phyloP scores from a whole-genome alignment of 441 rosid genomes.

The Pelargonium fulgidum region DNA sequence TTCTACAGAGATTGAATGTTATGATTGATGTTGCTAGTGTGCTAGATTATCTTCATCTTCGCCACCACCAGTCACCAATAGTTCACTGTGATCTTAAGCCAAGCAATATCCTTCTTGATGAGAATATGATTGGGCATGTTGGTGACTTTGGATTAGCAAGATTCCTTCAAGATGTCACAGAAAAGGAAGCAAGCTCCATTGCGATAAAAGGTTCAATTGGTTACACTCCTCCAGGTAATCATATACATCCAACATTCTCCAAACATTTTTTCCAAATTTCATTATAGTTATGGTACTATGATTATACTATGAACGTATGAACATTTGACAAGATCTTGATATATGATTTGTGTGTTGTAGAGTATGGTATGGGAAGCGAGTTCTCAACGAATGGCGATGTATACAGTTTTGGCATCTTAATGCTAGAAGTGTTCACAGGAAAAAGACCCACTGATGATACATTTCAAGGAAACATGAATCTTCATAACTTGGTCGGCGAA shows the following conservation, averaged over 20 bases:
- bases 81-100: conserved; percentile 21
- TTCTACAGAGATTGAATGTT: conserved; percentile 11
- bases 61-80: background rate
- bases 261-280: no score
- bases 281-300: no score
- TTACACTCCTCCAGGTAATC: background rate
- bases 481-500: background rate
- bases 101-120: conserved; percentile 12
- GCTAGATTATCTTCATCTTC: conserved; percentile 12
- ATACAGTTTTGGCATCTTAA: background rate
- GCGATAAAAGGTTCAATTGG: background rate
- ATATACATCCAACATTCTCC: no score
- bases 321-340: no score
- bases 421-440: background rate
- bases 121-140: conserved; percentile 10
- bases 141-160: conserved; percentile 18
- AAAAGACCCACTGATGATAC: background rate
- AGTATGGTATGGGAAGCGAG: conserved; percentile 10
- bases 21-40: background rate
- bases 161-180: fast-evolving
- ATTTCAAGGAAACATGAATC: background rate
- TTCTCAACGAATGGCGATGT: background rate
- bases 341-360: background rate
- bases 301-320: no score
- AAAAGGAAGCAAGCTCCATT: conserved; percentile 3